These are phyloP conservation scores for Hypomyces rosellus DNA, from an alignment of 2,329 filamentous ascomycete genomes.

Conservation along the genomic window DNA sequence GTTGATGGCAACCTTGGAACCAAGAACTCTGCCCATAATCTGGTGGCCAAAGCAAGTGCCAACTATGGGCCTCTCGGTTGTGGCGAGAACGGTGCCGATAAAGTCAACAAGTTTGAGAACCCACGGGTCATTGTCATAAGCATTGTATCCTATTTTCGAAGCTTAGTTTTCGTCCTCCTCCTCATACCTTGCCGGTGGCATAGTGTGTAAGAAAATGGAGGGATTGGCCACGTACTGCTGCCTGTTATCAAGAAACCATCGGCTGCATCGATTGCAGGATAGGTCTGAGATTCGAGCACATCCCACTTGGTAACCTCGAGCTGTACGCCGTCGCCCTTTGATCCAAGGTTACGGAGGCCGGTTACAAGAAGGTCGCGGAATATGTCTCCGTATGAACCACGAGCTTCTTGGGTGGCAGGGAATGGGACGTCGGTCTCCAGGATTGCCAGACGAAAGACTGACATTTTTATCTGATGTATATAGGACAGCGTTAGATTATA, in stretches of 20 bases:
- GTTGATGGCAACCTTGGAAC: conserved; percentile 30
- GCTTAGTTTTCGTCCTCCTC: neutral
- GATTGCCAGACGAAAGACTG: conserved; percentile 15
- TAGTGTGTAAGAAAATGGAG: neutral
- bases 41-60: conserved; percentile 44
- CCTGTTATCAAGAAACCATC: conserved; percentile 28
- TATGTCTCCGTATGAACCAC: conserved; percentile 26
- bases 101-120: conserved; percentile 34
- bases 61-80: conserved; percentile 28
- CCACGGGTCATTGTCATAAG: conserved; percentile 34
- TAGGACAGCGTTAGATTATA: no score
- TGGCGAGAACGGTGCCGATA: conserved; percentile 21
- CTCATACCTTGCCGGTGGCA: neutral
- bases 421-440: conserved; percentile 29
- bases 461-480: neutral
- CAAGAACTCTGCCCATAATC: conserved; percentile 36
- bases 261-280: conserved; percentile 21
- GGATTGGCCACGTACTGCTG: conserved; percentile 22
- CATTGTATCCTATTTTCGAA: conserved; percentile 23
- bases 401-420: conserved; percentile 18
- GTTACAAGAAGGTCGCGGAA: conserved; percentile 23
- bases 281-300: conserved; percentile 22
- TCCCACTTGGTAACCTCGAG: conserved; percentile 25
- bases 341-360: conserved; percentile 18
- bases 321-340: conserved; percentile 14